Base-by-base conservation (phyloP, 2,329 filamentous ascomycete species). In the Claviceps monticola region DNA sequence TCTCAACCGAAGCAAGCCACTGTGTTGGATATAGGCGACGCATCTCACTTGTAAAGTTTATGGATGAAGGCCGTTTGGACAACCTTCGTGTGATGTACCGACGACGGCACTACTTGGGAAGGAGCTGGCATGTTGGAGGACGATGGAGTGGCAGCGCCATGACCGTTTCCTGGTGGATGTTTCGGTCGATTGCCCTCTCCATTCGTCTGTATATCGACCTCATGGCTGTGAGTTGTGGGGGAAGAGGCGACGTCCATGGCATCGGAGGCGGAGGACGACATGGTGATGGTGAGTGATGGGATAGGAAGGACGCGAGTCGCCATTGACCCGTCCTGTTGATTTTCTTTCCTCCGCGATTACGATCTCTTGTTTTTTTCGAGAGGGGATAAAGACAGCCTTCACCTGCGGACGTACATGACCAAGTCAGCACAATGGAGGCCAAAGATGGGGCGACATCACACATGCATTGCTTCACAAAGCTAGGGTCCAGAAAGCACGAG, bases 1-100 rank as follows among this genome's bases (percentile, higher is more conserved):
- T 34, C 21, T 43, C 26, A 21, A 16, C 42, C 7, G 4, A n/a
- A 46, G 3, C 29, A 26, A 26, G 8, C 16, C 8, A 13, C 14
- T 16, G 39, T 42, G 43, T 11, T 4, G 29, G 29, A 34, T 34
- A 29, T 34, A 14, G 19, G 6, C 5, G 34, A n/a, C 7, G n/a
- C 6, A 19, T 56, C 84, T 64, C 75, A 96, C 90, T 94, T 96
- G 75, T 97, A 98, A 38, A 98, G 80, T 69, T 98, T 98, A 69
- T 98, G 93, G 58, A 98, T 97, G 63, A 98, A 98, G 21, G 93
- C 93, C 11, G 93, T 97, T 71, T 98, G 93, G 16, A 97, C 89
- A 45, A 96, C 91, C 71, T 98, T 98, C 54, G 93, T 90, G 65
- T 95, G 90, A 64, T 95, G 88, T 50, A 90, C 84, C 47, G 84